A percentile compares a stretch with the other conserved stretches of the same genome.
Evolutionary conservation across 768 basidiomycete genomes (phyloP).

Genomic region (Myochromella boudieri): DNA sequence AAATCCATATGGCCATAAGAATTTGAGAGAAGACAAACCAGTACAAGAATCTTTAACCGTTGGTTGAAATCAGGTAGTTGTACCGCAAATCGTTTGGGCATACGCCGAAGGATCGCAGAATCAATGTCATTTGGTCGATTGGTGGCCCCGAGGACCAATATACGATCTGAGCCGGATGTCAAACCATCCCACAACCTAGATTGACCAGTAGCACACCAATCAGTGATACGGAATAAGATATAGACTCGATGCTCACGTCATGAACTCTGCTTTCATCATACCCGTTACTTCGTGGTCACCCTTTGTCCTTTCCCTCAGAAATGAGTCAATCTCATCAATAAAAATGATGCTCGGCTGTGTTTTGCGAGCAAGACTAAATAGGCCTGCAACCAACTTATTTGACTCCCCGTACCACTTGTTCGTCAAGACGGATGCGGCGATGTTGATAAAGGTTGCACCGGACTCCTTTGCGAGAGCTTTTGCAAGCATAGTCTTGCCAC

Average conservation of each 20-base stretch:
- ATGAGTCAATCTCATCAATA: conserved; percentile 98
- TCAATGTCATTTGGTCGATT: conserved; percentile 95
- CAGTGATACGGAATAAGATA: background rate
- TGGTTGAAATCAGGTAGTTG: conserved; percentile 77
- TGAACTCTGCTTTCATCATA: conserved; percentile 98
- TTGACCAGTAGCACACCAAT: background rate
- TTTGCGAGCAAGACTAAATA: conserved; percentile 93
- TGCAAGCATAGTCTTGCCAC: conserved; percentile 99
- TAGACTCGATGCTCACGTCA: conserved; percentile 60
- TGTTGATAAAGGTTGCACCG: conserved; percentile 90
- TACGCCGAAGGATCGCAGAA: conserved; percentile 84
- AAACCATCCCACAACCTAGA: conserved; percentile 93
- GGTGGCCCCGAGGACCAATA: conserved; percentile 91
- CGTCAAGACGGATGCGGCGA: conserved; percentile 45
- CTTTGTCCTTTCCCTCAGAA: conserved; percentile 82
- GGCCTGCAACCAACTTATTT: conserved; percentile 92
- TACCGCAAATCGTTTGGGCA: conserved; percentile 95
- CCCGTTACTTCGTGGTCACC: conserved; percentile 97
- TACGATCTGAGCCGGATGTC: conserved; percentile 74
- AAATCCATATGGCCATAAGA: background rate
- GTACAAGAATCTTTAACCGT: conserved; percentile 76
- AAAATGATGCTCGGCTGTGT: conserved; percentile 96
- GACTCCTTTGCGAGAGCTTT: conserved; percentile 97
- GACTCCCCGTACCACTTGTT: conserved; percentile 53
- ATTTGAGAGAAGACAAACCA: conserved; percentile 47